Percentiles rank a stretch among this genome's conserved stretches.
These are phyloP conservation scores for Aegilops speltoides DNA, from an alignment of 176 grass and related monocot genomes.

Conservation along the genomic window DNA sequence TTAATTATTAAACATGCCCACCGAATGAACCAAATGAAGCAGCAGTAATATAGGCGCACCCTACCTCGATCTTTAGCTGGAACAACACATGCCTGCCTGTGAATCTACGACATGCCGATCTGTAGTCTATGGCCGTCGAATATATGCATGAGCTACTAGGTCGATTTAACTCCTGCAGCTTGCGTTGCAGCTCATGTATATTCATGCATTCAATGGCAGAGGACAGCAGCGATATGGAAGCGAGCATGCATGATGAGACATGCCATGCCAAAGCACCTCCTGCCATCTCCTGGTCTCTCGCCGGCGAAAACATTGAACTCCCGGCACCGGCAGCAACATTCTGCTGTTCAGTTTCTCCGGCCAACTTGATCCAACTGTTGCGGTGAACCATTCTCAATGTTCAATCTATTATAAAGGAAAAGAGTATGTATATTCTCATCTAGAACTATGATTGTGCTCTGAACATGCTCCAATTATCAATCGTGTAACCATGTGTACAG, in stretches of 20 bases:
- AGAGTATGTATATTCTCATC: too few relatives aligned
- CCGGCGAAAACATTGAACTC: not conserved
- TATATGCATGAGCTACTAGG: not conserved
- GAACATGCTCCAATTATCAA: not conserved
- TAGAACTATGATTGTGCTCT: not conserved
- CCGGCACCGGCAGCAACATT: not conserved
- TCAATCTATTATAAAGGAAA: not conserved
- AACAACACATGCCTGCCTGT: not conserved
- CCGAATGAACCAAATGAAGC: too few relatives aligned
- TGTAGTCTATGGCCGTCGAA: not conserved
- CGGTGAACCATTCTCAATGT: not conserved
- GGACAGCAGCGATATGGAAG: not conserved
- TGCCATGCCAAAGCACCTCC: not conserved
- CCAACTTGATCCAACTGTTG: not conserved
- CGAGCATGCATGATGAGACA: not conserved
- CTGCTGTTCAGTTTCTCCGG: not conserved
- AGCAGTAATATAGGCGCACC: not conserved
- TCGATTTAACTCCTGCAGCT: not conserved
- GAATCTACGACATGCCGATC: not conserved
- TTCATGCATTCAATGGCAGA: constrained; percentile 5
- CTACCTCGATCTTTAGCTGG: too few relatives aligned
- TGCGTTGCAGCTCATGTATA: not conserved
- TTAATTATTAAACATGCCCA: too few relatives aligned
- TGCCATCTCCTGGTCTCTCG: constrained; percentile 13
- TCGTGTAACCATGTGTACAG: not conserved